Conservation (phyloP, 306 rosid species). For the Begonia peltatifolia region DNA sequence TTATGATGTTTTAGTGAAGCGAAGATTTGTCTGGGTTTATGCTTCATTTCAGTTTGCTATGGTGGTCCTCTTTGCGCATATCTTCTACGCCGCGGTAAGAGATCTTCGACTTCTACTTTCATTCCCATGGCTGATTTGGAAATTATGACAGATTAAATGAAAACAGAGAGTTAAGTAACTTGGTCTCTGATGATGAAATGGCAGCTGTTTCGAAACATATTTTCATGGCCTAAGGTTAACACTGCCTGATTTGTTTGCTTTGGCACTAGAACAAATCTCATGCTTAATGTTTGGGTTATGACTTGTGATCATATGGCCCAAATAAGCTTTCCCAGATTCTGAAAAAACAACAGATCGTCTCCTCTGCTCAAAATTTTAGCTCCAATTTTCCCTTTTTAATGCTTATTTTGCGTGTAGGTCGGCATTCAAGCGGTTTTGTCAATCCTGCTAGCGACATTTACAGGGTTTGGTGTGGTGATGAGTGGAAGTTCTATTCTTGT, state of each 20-base stretch:
- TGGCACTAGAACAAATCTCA: no score
- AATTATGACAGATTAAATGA: neutral
- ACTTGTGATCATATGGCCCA: no score
- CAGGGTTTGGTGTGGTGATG: constrained; percentile 83
- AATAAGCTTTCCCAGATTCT: no score
- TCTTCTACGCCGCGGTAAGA: constrained; percentile 82
- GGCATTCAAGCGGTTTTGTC: constrained; percentile 48
- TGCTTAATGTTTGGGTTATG: neutral
- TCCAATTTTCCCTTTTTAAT: no score
- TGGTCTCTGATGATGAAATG: no score
- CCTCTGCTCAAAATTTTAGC: no score
- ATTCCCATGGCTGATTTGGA: constrained; percentile 2
- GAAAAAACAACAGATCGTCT: no score
- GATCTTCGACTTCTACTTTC: constrained; percentile 7
- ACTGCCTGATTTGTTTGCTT: no score
- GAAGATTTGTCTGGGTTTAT: constrained; percentile 73
- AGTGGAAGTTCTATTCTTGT: constrained; percentile 71
- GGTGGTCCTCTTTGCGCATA: constrained; percentile 80
- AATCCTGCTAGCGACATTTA: constrained; percentile 77
- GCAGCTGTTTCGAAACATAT: no score
- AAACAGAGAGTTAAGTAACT: no score
- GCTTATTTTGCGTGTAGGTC: no score
- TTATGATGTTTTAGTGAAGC: constrained; percentile 34
- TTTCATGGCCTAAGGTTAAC: no score
- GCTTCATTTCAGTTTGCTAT: constrained; percentile 61